Evolutionary conservation across 2,329 filamentous ascomycete genomes (phyloP).

Genomic region (Alternaria hordeiaustralica): DNA sequence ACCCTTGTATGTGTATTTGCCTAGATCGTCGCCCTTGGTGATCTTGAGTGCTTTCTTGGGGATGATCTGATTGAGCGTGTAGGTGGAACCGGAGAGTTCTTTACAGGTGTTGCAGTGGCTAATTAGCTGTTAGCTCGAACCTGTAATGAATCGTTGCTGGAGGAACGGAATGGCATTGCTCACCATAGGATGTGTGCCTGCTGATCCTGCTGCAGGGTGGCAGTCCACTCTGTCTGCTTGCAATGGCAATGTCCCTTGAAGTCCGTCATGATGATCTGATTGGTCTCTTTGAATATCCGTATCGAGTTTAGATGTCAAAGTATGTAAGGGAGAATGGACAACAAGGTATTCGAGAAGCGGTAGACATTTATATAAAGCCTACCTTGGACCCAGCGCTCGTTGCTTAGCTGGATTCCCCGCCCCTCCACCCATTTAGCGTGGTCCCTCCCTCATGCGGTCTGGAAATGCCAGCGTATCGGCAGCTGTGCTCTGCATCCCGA

Average conservation of each 20-base stretch:
- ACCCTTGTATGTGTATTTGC: slow-evolving; percentile 62
- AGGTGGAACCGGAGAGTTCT: slow-evolving; percentile 57
- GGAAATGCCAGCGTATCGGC: slow-evolving; percentile 6
- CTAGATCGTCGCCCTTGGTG: slow-evolving; percentile 58
- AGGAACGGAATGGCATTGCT: slow-evolving; percentile 19
- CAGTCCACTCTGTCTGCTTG: slow-evolving; percentile 60
- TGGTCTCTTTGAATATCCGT: not conserved
- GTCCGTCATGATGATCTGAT: slow-evolving; percentile 49
- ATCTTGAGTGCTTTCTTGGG: slow-evolving; percentile 58
- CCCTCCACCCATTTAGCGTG: not conserved
- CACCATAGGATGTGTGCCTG: slow-evolving; percentile 56
- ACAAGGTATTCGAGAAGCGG: slow-evolving; percentile 14
- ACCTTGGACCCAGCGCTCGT: not conserved
- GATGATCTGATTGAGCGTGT: slow-evolving; percentile 63
- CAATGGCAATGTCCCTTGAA: slow-evolving; percentile 63
- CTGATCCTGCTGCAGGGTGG: slow-evolving; percentile 55
- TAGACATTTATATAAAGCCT: slow-evolving; percentile 2
- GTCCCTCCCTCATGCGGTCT: not conserved
- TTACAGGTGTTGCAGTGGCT: slow-evolving; percentile 67
- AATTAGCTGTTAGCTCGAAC: not conserved
- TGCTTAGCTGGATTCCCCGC: not conserved
- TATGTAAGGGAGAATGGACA: slow-evolving; percentile 6
- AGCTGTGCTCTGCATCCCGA: not conserved
- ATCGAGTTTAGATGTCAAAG: not conserved
- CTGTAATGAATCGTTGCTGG: not conserved